Evolutionary conservation across 2,329 filamentous ascomycete species (phyloP).

Genomic region (Calonectria henricotiae): DNA sequence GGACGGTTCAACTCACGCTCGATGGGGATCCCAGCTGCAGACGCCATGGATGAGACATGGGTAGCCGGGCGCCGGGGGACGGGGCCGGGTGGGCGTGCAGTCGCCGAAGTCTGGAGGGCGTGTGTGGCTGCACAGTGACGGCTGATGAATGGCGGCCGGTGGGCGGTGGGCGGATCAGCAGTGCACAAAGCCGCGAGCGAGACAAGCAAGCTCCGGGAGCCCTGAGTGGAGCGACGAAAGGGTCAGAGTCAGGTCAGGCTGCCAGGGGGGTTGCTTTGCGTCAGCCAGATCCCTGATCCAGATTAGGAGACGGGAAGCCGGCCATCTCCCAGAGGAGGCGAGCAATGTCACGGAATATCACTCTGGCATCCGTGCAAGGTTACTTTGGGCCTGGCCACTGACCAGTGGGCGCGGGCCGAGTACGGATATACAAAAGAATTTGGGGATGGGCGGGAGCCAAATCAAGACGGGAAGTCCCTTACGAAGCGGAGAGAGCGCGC

Average conservation of each 20-base stretch:
- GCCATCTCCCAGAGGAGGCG: conserved; percentile 29
- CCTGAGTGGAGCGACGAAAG: conserved; percentile 32
- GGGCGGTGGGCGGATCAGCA: conserved; percentile 44
- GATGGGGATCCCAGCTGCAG: conserved; percentile 49
- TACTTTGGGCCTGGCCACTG: conserved; percentile 40
- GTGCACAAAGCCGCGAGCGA: conserved; percentile 44
- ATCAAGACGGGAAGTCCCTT: conserved; percentile 33
- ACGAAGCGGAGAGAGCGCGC: conserved; percentile 27
- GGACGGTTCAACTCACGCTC: conserved; percentile 39
- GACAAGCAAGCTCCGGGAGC: conserved; percentile 40
- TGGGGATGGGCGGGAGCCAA: conserved; percentile 27
- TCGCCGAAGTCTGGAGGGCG: conserved; percentile 36
- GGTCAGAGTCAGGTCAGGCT: conserved; percentile 49
- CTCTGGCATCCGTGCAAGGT: conserved; percentile 35
- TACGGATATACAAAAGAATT: conserved; percentile 23
- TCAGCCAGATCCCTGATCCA: conserved; percentile 52
- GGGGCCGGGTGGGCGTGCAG: conserved; percentile 48
- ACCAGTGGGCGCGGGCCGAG: conserved; percentile 36
- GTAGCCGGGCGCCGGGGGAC: conserved; percentile 49
- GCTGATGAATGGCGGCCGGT: conserved; percentile 42
- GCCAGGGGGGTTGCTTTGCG: conserved; percentile 45
- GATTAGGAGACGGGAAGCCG: conserved; percentile 48
- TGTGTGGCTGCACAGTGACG: conserved; percentile 48
- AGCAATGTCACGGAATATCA: conserved; percentile 35
- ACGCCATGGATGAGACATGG: conserved; percentile 46